These are phyloP conservation scores for Suillus decipiens DNA, from an alignment of 768 basidiomycete genomes.

Conservation along the genomic window DNA sequence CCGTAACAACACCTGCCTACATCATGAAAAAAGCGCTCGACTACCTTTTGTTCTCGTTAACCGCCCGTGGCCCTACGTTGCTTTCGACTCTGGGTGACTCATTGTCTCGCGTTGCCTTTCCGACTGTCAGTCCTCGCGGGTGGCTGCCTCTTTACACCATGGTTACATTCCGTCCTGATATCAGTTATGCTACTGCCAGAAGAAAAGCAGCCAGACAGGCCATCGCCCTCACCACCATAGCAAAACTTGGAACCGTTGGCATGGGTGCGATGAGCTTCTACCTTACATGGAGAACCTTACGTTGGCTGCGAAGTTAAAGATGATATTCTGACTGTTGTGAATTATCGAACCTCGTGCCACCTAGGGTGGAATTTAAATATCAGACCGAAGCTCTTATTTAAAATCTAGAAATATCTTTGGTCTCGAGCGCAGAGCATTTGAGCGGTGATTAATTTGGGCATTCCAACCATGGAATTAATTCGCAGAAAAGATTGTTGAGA, in stretches of 20 bases:
- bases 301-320: slow-evolving; percentile 26
- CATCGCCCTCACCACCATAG: slow-evolving; percentile 53
- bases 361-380: slow-evolving; percentile 27
- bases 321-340: slow-evolving; percentile 24
- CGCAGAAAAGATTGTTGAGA: slow-evolving; percentile 21
- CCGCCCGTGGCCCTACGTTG: slow-evolving; percentile 48
- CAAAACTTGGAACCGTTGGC: slow-evolving; percentile 48
- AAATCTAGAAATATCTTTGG: slow-evolving; percentile 22
- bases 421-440: slow-evolving; percentile 24
- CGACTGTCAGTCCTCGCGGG: slow-evolving; percentile 58
- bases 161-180: slow-evolving; percentile 96
- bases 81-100: slow-evolving; percentile 47
- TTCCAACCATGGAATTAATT: slow-evolving; percentile 35
- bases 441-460: slow-evolving; percentile 38
- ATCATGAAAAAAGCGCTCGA: slow-evolving; percentile 80
- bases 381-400: slow-evolving; percentile 20
- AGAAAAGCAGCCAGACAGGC: slow-evolving; percentile 71
- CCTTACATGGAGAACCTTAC: slow-evolving; percentile 19
- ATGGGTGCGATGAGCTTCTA: slow-evolving; percentile 47
- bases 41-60: slow-evolving; percentile 67
- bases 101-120: slow-evolving; percentile 57
- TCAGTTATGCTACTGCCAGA: slow-evolving; percentile 84
- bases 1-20: slow-evolving; percentile 81
- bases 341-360: slow-evolving; percentile 34
- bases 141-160: slow-evolving; percentile 97